Base-by-base conservation (phyloP, 495 filamentous ascomycete genomes). In the Clavariopsis aquatica region DNA sequence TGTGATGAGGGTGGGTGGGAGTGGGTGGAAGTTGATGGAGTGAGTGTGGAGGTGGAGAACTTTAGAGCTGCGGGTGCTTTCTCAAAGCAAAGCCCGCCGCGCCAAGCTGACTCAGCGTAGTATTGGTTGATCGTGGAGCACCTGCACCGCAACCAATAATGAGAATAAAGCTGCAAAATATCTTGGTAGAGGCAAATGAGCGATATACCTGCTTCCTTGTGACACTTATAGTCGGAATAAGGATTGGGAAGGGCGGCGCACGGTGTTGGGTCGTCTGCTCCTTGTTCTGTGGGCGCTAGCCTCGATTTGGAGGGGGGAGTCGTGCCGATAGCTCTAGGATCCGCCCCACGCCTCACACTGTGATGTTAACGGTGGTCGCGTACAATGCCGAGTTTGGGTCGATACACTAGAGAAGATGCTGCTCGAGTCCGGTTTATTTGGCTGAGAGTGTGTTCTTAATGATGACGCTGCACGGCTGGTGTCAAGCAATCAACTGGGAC, bases 1-100 rank as follows among this genome's bases (percentile, higher is more conserved):
- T 29, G 27, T 65, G 69, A 68, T 71, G 64, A 58, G 52, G 62
- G 52, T 68, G 69, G 61, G 60, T 57, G 55, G 64, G 52, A 57
- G 52, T 68, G 69, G 61, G 60, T 57, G 55, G 58, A 46, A 45
- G 57, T 63, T 66, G 58, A 47, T 43, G 51, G 59, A 59, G 62
- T 36, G 49, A 53, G 58, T 36, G 47, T 65, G 49, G 41, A 60
- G 52, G 51, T 27, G 24, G 49, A 49, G 53, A 23, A 24, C 49
- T 53, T 29, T 26, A 53, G 28, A 54, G 43, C 57, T 60, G 38
- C 38, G 38, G 38, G 38, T 43, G 38, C 38, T 43, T 43, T 43
- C 38, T 43, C 38, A 43, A 43, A 43, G 38, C 38, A 43, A 43
- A 43, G 38, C 38, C 38, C 38, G 38, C 38, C 38, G 38, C 38